A percentile compares a stretch with the other conserved stretches of the same genome.
Conservation (phyloP, 2,329 filamentous ascomycete species). For the Ophiostoma novo-ulmi region DNA sequence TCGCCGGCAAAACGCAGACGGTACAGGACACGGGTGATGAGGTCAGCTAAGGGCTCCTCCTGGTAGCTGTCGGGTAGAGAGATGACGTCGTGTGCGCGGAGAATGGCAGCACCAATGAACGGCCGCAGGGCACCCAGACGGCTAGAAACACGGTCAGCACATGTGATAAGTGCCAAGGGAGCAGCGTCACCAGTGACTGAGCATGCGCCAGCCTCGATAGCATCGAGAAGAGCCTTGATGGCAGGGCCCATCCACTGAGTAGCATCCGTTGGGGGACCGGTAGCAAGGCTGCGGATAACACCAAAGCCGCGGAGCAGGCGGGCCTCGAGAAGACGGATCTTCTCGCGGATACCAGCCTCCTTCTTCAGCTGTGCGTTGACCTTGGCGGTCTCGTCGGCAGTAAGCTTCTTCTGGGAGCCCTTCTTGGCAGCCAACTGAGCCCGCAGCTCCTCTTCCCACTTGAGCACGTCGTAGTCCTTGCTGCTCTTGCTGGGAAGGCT, state of each 20-base stretch:
- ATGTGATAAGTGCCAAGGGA: constrained; percentile 71
- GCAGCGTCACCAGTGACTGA: constrained; percentile 76
- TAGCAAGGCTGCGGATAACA: constrained; percentile 75
- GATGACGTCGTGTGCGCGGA: constrained; percentile 71
- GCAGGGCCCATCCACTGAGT: constrained; percentile 82
- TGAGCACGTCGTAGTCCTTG: constrained; percentile 92
- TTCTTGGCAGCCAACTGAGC: constrained; percentile 88
- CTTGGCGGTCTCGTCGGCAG: constrained; percentile 80
- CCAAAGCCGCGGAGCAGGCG: constrained; percentile 77
- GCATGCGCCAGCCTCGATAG: constrained; percentile 74
- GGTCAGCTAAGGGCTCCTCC: constrained; percentile 73
- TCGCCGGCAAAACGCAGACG: constrained; percentile 84
- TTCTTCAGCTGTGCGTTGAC: constrained; percentile 87
- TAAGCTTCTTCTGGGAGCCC: constrained; percentile 84
- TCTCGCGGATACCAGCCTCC: constrained; percentile 70
- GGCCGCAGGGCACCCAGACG: constrained; percentile 71
- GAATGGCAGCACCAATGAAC: constrained; percentile 81
- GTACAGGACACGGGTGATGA: constrained; percentile 85
- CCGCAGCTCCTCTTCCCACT: constrained; percentile 93
- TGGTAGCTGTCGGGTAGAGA: constrained; percentile 67
- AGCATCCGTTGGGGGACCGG: constrained; percentile 82
- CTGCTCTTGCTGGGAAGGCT: constrained; percentile 75
- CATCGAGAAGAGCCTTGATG: constrained; percentile 65
- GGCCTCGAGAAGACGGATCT: constrained; percentile 64
- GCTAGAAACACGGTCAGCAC: constrained; percentile 66